Percentiles rank a stretch among this genome's conserved stretches.
Evolutionary conservation across 2,329 filamentous ascomycete species (phyloP).

Genomic region (Byssothecium circinans): DNA sequence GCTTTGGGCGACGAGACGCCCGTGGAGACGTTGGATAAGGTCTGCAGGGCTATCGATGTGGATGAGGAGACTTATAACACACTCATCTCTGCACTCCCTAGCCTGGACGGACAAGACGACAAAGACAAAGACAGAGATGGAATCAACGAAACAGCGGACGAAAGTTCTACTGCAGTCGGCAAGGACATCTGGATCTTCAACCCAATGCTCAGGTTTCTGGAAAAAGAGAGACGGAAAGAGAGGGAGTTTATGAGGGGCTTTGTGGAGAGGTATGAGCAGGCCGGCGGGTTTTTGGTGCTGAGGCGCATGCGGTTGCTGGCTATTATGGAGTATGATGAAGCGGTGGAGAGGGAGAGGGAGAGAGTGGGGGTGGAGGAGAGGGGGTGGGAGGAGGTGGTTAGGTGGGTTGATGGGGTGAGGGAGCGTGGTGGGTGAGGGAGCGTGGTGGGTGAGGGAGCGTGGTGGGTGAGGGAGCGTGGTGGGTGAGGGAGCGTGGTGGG

Average conservation of each 20-base stretch:
- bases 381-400: too few species aligned
- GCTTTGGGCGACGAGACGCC: background rate
- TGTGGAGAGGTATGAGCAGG: slow-evolving; percentile 11
- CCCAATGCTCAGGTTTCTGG: background rate
- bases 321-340: background rate
- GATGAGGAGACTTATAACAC: background rate
- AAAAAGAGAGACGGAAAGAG: background rate
- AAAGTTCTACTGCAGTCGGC: too few species aligned
- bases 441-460: too few species aligned
- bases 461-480: too few species aligned
- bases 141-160: background rate
- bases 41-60: background rate
- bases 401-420: too few species aligned
- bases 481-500: too few species aligned
- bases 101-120: too few species aligned
- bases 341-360: too few species aligned
- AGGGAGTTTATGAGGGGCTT: slow-evolving; percentile 1
- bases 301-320: slow-evolving; percentile 1
- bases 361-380: too few species aligned
- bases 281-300: slow-evolving; percentile 11
- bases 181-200: too few species aligned
- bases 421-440: too few species aligned
- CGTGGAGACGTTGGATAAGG: background rate
- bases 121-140: background rate
- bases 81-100: too few species aligned